These are phyloP conservation scores for Coprinellus micaceus DNA, from an alignment of 768 basidiomycete genomes.

Conservation along the genomic window DNA sequence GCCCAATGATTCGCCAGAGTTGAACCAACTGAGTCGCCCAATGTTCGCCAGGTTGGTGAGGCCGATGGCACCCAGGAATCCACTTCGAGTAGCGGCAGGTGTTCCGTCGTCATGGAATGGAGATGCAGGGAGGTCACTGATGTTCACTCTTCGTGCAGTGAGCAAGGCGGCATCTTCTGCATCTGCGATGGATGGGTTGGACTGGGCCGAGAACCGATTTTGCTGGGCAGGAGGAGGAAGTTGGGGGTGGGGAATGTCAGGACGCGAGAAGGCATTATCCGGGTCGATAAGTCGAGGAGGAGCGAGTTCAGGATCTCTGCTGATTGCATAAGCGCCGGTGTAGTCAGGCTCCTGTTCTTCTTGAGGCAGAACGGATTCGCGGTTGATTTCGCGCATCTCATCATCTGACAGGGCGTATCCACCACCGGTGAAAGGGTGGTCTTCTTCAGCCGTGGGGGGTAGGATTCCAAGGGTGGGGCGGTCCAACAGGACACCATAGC, in stretches of 20 bases:
- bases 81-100: not conserved
- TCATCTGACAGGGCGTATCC: conserved; percentile 31
- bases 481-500: conserved; percentile 42
- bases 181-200: conserved; percentile 21
- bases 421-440: conserved; percentile 28
- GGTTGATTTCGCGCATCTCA: conserved; percentile 35
- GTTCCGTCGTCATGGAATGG: conserved; percentile 16
- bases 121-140: conserved; percentile 34
- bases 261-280: conserved; percentile 20
- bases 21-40: conserved; percentile 60
- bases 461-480: conserved; percentile 37
- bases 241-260: conserved; percentile 14
- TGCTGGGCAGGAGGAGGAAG: conserved; percentile 20
- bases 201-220: conserved; percentile 28
- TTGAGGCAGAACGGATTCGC: conserved; percentile 30
- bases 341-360: conserved; percentile 23
- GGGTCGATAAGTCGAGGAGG: conserved; percentile 35
- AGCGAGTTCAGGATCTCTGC: conserved; percentile 18
- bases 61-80: conserved; percentile 38
- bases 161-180: conserved; percentile 47
- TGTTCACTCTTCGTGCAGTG: conserved; percentile 49
- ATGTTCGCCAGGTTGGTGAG: conserved; percentile 47
- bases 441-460: conserved; percentile 28
- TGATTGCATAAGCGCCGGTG: conserved; percentile 28
- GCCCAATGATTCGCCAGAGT: conserved; percentile 20